These are phyloP conservation scores for Sporothrix curviconia DNA, from an alignment of 2,329 filamentous ascomycete species.

Conservation along the genomic window DNA sequence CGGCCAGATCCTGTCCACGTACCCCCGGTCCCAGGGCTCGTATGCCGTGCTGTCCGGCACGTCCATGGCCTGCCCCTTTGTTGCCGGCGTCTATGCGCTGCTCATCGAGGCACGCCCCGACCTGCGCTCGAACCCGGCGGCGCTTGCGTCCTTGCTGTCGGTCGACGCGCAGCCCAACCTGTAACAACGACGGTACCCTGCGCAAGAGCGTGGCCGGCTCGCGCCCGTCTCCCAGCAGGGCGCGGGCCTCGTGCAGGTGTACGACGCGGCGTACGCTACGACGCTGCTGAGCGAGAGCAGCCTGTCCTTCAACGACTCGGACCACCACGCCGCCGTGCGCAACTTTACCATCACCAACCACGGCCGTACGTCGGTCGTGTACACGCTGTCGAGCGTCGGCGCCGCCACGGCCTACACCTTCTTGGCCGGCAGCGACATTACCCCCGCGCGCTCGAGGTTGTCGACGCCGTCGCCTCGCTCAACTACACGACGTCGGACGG, in stretches of 20 bases:
- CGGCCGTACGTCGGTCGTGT: conserved; percentile 42
- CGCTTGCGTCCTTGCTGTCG: conserved; percentile 44
- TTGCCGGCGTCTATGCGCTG: conserved; percentile 44
- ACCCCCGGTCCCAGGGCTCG: conserved; percentile 32
- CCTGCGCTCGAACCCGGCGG: conserved; percentile 41
- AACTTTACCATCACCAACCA: conserved; percentile 53
- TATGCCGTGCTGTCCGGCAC: conserved; percentile 48
- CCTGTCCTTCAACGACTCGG: conserved; percentile 60
- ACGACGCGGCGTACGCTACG: conserved; percentile 50
- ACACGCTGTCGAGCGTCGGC: conserved; percentile 44
- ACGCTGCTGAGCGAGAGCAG: conserved; percentile 48
- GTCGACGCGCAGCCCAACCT: conserved; percentile 42
- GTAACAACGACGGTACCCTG: conserved; percentile 39
- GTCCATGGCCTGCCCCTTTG: conserved; percentile 46
- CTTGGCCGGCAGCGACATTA: conserved; percentile 29
- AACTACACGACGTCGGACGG: conserved; percentile 28
- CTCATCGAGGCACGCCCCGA: conserved; percentile 42
- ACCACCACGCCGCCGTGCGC: conserved; percentile 42
- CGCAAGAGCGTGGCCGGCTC: conserved; percentile 27
- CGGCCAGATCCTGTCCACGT: conserved; percentile 46
- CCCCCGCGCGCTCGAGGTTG: conserved; percentile 35
- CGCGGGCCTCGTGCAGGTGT: conserved; percentile 53
- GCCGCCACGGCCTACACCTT: conserved; percentile 46
- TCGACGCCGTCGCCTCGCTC: conserved; percentile 36
- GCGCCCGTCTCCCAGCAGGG: conserved; percentile 57